Percentiles rank a stretch among this genome's conserved stretches.
Evolutionary conservation across 169 alveolate genomes (phyloP).

Genomic region (Cryptosporidium viatorum): DNA sequence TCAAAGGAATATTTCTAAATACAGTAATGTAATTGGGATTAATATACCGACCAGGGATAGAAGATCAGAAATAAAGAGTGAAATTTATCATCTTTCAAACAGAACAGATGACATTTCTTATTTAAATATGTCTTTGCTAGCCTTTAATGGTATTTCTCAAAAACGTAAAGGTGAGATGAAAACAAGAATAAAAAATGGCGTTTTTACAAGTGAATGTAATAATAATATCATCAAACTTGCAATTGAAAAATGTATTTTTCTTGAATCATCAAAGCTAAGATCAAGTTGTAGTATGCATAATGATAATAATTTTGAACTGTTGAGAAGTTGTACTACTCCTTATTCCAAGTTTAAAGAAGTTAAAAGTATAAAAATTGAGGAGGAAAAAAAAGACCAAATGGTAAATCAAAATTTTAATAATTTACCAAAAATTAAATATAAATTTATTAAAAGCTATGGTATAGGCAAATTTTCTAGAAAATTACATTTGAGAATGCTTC

Average conservation of each 20-base stretch:
- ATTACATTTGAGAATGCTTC: background rate
- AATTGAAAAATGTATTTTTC: slow-evolving; percentile 31
- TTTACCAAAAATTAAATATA: background rate
- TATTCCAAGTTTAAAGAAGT: background rate
- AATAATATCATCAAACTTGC: slow-evolving; percentile 7
- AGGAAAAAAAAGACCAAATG: background rate
- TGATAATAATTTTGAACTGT: background rate
- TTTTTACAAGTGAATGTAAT: background rate
- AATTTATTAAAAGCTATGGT: background rate
- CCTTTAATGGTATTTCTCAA: background rate
- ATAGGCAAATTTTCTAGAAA: background rate
- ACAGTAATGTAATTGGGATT: background rate
- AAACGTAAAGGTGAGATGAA: background rate
- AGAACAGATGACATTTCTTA: background rate
- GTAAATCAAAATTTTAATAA: background rate
- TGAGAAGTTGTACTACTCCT: background rate
- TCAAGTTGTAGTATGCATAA: background rate
- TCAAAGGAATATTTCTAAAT: slow-evolving; percentile 32
- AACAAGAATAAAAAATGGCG: background rate
- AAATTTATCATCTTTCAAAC: slow-evolving; percentile 1
- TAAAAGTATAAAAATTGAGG: background rate
- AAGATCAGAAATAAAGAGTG: slow-evolving; percentile 2
- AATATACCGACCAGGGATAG: slow-evolving; percentile 16
- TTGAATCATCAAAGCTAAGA: slow-evolving; percentile 19
- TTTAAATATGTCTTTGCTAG: background rate